These are phyloP conservation scores for Acer saccharum DNA, from an alignment of 345 rosid species.

Conservation along the genomic window DNA sequence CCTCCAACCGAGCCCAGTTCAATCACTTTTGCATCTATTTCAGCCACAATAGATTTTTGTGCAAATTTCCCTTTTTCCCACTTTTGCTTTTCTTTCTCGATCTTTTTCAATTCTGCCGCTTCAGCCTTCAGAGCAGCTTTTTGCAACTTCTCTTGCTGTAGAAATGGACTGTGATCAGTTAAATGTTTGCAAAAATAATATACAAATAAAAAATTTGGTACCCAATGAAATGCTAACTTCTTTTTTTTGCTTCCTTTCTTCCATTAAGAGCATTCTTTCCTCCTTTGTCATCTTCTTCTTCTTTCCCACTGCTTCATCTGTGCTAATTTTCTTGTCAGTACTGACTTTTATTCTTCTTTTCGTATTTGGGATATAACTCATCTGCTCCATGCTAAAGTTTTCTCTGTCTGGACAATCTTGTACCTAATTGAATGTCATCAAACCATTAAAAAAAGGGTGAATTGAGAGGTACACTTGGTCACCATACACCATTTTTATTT, in stretches of 20 bases:
- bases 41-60: slow-evolving; percentile 75
- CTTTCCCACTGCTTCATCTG: slow-evolving; percentile 42
- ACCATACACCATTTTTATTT: too few species aligned
- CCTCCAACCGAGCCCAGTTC: slow-evolving; percentile 86
- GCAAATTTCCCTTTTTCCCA: slow-evolving; percentile 96
- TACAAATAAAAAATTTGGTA: slow-evolving; percentile 7
- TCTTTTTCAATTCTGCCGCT: slow-evolving; percentile 71
- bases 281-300: slow-evolving; percentile 53
- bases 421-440: slow-evolving; percentile 40
- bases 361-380: slow-evolving; percentile 24
- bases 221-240: slow-evolving; percentile 47
- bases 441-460: too few species aligned
- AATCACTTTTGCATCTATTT: slow-evolving; percentile 80
- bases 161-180: slow-evolving; percentile 25
- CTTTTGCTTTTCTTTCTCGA: slow-evolving; percentile 75
- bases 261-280: slow-evolving; percentile 54
- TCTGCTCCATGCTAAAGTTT: slow-evolving; percentile 45
- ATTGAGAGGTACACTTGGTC: too few species aligned
- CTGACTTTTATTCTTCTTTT: slow-evolving; percentile 24
- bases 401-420: slow-evolving; percentile 56
- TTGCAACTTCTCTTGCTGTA: slow-evolving; percentile 79
- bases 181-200: not conserved
- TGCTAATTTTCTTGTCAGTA: slow-evolving; percentile 32
- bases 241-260: slow-evolving; percentile 76
- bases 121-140: slow-evolving; percentile 82